Evolutionary conservation across 2,329 filamentous ascomycete genomes (phyloP).

Genomic region (Colletotrichum horii): DNA sequence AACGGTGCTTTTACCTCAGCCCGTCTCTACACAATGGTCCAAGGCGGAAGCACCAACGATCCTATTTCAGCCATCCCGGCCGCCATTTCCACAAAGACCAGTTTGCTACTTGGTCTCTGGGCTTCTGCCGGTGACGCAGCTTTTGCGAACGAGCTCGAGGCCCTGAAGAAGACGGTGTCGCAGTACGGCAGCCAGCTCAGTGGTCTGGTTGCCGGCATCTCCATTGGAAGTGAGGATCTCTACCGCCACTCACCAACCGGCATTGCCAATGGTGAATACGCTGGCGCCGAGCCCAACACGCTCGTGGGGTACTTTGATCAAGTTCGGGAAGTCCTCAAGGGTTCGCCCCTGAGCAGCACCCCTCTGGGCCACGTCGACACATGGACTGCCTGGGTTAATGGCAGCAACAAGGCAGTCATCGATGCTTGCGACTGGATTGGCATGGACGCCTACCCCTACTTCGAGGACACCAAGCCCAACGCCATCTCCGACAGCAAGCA

Average conservation of each 20-base stretch:
- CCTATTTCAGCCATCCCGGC: conserved; percentile 79
- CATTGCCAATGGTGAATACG: conserved; percentile 63
- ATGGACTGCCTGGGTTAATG: conserved; percentile 81
- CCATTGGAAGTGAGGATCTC: conserved; percentile 85
- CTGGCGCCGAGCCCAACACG: conserved; percentile 66
- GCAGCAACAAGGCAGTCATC: conserved; percentile 73
- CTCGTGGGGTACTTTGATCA: conserved; percentile 74
- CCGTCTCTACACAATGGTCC: conserved; percentile 78
- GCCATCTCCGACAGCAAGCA: conserved; percentile 65
- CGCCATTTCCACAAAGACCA: conserved; percentile 80
- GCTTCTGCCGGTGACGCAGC: conserved; percentile 67
- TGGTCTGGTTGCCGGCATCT: conserved; percentile 78
- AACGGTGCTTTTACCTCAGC: conserved; percentile 69
- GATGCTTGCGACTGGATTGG: conserved; percentile 79
- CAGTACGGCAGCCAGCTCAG: conserved; percentile 72
- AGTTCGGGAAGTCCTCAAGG: conserved; percentile 67
- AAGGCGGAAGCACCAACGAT: conserved; percentile 68
- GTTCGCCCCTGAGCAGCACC: conserved; percentile 61
- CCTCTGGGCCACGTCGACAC: conserved; percentile 87
- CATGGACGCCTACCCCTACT: conserved; percentile 87
- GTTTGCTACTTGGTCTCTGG: conserved; percentile 85
- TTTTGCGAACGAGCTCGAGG: conserved; percentile 76
- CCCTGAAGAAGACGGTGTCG: conserved; percentile 71
- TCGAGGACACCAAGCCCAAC: conserved; percentile 73
- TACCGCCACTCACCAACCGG: conserved; percentile 80